Percentiles rank a stretch among this genome's conserved stretches.
Conservation (phyloP, 2,329 filamentous ascomycete species). For the Biscogniauxia marginata region DNA sequence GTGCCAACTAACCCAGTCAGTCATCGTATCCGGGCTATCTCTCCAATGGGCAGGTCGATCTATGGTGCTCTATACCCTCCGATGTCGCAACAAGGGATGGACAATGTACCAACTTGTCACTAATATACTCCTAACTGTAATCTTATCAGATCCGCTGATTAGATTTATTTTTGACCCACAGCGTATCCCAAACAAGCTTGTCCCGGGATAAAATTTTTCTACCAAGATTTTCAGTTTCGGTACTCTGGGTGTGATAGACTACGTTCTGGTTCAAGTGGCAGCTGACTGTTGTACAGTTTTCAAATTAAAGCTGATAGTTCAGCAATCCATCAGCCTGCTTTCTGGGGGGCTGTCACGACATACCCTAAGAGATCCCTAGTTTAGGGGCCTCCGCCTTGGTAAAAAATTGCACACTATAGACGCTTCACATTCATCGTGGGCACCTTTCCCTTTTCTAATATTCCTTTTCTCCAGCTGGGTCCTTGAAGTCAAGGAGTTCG, state of each 20-base stretch:
- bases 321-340: too few relatives aligned
- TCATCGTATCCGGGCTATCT: not conserved
- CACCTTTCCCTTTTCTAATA: not conserved
- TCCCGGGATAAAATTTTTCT: not conserved
- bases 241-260: too few relatives aligned
- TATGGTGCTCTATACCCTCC: constrained; percentile 14
- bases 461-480: not conserved
- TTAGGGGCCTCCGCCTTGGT: not conserved
- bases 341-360: too few relatives aligned
- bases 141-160: constrained; percentile 36
- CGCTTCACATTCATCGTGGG: too few relatives aligned
- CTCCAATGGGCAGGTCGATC: not conserved
- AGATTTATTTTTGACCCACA: constrained; percentile 26
- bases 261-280: too few relatives aligned
- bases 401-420: too few relatives aligned
- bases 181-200: not conserved
- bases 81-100: constrained; percentile 23
- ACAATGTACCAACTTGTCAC: constrained; percentile 13
- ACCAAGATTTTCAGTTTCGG: too few relatives aligned
- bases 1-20: not conserved
- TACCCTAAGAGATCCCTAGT: too few relatives aligned
- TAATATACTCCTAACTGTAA: constrained; percentile 17
- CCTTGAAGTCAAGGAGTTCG: not conserved
- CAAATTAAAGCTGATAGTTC: too few relatives aligned
- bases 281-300: too few relatives aligned